These are phyloP conservation scores for Thermothielavioides terrestris DNA, from an alignment of 495 filamentous ascomycete genomes.

Conservation along the genomic window DNA sequence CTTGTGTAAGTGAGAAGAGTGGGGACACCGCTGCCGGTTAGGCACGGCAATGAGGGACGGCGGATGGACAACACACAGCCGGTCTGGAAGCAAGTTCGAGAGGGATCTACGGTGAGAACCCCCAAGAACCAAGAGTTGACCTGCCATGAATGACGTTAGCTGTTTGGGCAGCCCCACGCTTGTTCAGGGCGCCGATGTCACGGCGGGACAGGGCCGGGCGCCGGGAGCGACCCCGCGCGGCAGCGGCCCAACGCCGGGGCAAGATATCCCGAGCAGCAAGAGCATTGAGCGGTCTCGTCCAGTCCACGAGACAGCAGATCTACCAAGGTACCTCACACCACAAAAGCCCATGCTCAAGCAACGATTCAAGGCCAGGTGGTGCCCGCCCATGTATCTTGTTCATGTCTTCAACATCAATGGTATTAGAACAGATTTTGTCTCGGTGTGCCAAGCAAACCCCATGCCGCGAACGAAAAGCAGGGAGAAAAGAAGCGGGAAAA, in stretches of 20 bases:
- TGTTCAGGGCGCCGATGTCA: not conserved
- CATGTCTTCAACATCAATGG: conserved; percentile 1
- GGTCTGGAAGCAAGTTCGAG: no score
- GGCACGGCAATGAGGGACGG: not conserved
- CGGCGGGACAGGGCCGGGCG: conserved; percentile 1
- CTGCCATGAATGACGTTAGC: no score
- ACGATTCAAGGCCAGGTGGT: not conserved
- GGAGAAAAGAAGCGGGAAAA: not conserved
- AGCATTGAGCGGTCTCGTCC: no score
- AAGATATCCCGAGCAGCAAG: not conserved
- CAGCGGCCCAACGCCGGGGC: not conserved
- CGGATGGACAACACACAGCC: no score
- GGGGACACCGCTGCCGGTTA: not conserved
- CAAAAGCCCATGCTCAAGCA: not conserved
- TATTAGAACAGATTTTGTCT: conserved; percentile 9
- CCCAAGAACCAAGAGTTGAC: no score
- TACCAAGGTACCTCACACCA: not conserved
- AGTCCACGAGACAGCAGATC: no score
- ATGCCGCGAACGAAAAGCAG: not conserved
- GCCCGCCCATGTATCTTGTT: not conserved
- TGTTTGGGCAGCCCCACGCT: not conserved
- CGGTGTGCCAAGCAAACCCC: conserved; percentile 5
- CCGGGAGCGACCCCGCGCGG: not conserved
- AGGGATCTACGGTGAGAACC: no score
- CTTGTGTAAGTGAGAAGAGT: not conserved